Percentiles rank a stretch among this genome's conserved stretches.
These are phyloP conservation scores for Ambrosiella beaveri DNA, from an alignment of 2,329 filamentous ascomycete genomes.

Conservation along the genomic window DNA sequence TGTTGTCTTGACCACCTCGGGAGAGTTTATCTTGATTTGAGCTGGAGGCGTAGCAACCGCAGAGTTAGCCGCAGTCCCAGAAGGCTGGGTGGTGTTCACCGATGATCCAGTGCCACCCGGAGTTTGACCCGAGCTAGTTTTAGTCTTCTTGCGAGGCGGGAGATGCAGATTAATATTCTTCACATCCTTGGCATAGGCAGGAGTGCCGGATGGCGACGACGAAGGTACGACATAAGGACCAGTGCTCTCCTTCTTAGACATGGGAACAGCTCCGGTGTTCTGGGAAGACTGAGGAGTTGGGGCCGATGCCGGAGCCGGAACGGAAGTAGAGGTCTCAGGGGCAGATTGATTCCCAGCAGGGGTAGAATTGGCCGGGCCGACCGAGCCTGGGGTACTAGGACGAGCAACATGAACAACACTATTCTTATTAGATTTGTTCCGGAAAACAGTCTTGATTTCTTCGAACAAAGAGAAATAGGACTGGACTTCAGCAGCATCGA, in stretches of 20 bases:
- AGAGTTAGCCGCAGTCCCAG: not conserved
- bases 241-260: conserved; percentile 1
- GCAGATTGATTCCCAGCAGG: not conserved
- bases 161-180: conserved; percentile 38
- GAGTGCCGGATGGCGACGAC: conserved; percentile 41
- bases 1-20: conserved; percentile 12
- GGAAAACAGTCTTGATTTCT: not conserved
- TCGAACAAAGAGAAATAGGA: not conserved
- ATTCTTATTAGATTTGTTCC: not conserved
- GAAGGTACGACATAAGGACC: conserved; percentile 16
- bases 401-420: too few relatives aligned
- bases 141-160: conserved; percentile 39
- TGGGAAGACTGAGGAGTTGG: not conserved
- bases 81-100: not conserved
- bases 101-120: not conserved
- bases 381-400: too few relatives aligned
- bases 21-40: conserved; percentile 4
- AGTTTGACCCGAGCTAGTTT: conserved; percentile 18
- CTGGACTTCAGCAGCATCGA: conserved; percentile 1
- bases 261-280: not conserved
- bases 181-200: conserved; percentile 28
- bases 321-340: not conserved
- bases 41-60: conserved; percentile 3
- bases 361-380: not conserved
- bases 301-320: not conserved